Evolutionary conservation across 148 eudicot genomes (phyloP).

Genomic region (Oxyria digyna): DNA sequence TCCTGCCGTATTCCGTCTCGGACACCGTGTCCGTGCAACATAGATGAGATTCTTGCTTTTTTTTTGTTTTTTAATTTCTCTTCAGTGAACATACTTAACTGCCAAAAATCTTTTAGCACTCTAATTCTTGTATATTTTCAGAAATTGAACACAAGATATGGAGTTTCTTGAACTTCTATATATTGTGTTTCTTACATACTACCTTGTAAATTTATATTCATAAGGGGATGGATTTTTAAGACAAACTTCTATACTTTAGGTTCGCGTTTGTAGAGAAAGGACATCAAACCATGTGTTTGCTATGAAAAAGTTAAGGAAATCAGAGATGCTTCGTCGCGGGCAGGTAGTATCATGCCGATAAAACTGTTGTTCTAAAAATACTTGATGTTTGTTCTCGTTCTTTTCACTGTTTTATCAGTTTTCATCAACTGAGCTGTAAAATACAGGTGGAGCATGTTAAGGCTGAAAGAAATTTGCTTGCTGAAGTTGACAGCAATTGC

Average conservation of each 20-base stretch:
- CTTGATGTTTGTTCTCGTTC: not conserved
- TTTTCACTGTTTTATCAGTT: not conserved
- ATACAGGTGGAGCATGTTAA: conserved; percentile 29
- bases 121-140: too few species aligned
- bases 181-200: not conserved
- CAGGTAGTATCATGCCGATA: conserved; percentile 18
- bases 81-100: too few species aligned
- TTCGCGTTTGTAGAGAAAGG: conserved; percentile 28
- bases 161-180: not conserved
- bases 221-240: not conserved
- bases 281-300: conserved; percentile 21
- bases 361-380: not conserved
- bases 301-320: conserved; percentile 28
- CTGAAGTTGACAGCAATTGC: conserved; percentile 29
- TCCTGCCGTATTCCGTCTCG: too few species aligned
- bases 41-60: too few species aligned
- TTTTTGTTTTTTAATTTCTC: not conserved
- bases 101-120: too few species aligned
- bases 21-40: too few species aligned
- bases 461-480: conserved; percentile 31
- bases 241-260: conserved; percentile 11
- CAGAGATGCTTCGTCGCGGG: conserved; percentile 30
- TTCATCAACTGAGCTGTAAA: not conserved
- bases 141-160: not conserved
- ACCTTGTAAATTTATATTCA: not conserved